Evolutionary conservation across 2,329 filamentous ascomycete genomes (phyloP), one percentile per base, ranked within the genome.

Genomic region (Fusarium compactum): DNA sequence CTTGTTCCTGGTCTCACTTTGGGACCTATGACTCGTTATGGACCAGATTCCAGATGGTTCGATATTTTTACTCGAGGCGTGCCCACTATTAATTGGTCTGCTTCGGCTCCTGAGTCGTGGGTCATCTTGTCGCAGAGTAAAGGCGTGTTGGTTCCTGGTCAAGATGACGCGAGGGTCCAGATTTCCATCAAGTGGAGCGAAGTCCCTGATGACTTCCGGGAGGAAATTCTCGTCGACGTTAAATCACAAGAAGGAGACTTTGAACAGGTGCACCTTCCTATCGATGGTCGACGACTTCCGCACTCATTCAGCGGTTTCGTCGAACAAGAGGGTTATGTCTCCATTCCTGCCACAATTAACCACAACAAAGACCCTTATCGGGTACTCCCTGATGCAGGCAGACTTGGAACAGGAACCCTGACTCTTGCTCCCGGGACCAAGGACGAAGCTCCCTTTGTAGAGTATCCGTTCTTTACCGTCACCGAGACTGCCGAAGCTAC

Each of bases 31-130:
- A 88, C 88, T 65, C 86, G 85, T 0, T 91, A 90, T 60, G 87
- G 88, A 3, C 82, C 85, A 0, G 73, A 77, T 2, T 83, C 81
- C 0, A 84, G 89, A 41, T 91, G 86, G 82, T 87, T 92, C 56
- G 90, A 92, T 24, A 80, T 92, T 29, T 92, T 88, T 72, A 85
- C 84, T 9, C 85, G 88, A 5, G 89, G 90, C 16, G 85, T 84
- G 1, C 78, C 82, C 4, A 79, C 81, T 10, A 87, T 89, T 64
- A 77, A 82, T 50, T 90, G 87, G 84, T 81, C 77, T 7, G 82
- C 87, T n/a, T 79, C 82, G 2, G 78, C 84, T 2, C 80, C 81
- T 47, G 77, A 82, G 15, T 70, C 83, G 3, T 91, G 86, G 80
- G 77, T 91, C 5, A 81, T 81, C 50, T 80, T 89, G 9, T 86